Percentiles rank a stretch among this genome's conserved stretches.
Evolutionary conservation across 1,139 yeast species (phyloP).

Genomic region (Geotrichum europaeum): DNA sequence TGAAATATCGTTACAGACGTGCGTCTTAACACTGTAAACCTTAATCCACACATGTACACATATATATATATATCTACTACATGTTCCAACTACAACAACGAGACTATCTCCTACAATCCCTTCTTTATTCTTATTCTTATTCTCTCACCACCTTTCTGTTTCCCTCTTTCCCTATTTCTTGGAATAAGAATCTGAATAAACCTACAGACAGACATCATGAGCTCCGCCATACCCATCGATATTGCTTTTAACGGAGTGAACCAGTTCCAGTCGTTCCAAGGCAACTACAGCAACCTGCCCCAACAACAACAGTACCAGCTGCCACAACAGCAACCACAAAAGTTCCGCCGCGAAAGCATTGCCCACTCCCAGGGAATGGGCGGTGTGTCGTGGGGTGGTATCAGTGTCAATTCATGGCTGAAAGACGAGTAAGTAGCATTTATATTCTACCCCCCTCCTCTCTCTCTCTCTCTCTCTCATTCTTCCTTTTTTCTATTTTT

Average conservation of each 20-base stretch:
- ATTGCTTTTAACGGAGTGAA: conserved; percentile 29
- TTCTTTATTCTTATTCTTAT: not conserved
- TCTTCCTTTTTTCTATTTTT: conserved; percentile 21
- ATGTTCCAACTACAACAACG: not conserved
- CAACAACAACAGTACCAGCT: conserved; percentile 21
- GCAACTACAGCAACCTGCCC: not conserved
- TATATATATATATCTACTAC: not conserved
- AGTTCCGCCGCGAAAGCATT: conserved; percentile 71
- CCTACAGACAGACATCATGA: conserved; percentile 19
- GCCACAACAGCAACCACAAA: conserved; percentile 28
- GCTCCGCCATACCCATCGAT: conserved; percentile 40
- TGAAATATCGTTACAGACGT: not conserved
- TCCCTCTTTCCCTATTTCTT: not conserved
- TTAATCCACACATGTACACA: not conserved
- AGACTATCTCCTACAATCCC: not conserved
- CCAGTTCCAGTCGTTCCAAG: not conserved
- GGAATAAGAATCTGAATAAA: conserved; percentile 2
- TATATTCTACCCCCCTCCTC: not conserved
- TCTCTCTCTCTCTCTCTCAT: not conserved
- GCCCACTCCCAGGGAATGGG: conserved; percentile 98
- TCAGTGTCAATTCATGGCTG: conserved; percentile 91
- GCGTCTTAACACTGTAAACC: not conserved
- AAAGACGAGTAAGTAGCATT: conserved; percentile 69
- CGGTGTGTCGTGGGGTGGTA: conserved; percentile 97
- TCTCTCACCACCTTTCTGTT: not conserved